phyloP scores from a whole-genome alignment of 306 rosid species.

The Malus fusca region DNA sequence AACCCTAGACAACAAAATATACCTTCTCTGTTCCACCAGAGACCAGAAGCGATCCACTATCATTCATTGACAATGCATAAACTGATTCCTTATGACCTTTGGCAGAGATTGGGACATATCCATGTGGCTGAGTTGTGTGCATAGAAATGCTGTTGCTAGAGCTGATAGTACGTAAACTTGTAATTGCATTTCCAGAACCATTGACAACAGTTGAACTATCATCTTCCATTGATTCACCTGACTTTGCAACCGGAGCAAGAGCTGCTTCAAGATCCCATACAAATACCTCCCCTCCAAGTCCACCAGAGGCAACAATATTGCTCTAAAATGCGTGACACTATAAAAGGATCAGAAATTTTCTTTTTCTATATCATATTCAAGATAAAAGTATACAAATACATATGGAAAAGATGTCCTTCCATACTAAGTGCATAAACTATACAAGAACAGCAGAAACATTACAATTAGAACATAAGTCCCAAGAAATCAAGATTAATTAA shows the following conservation, averaged over 20 bases:
- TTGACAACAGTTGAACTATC: conserved; percentile 65
- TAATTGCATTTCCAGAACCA: conserved; percentile 61
- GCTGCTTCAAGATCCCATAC: conserved; percentile 98
- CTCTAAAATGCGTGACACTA: conserved; percentile 98
- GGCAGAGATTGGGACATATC: conserved; percentile 78
- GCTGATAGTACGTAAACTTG: conserved; percentile 74
- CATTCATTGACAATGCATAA: conserved; percentile 94
- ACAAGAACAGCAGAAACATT: not conserved
- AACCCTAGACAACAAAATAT: conserved; percentile 23
- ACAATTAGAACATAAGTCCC: not conserved
- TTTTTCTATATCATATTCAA: conserved; percentile 1
- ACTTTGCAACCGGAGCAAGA: conserved; percentile 53
- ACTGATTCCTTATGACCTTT: conserved; percentile 99
- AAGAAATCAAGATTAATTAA: not conserved
- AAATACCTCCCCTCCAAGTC: conserved; percentile 99
- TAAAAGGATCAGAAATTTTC: conserved; percentile 65
- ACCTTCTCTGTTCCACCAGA: conserved; percentile 99
- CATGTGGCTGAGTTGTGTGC: conserved; percentile 71
- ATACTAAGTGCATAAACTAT: not conserved
- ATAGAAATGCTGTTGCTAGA: conserved; percentile 69
- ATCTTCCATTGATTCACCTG: conserved; percentile 64
- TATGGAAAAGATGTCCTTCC: not conserved
- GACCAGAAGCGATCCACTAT: conserved; percentile 79
- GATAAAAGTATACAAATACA: not conserved
- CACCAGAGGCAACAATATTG: conserved; percentile 99